Conservation (phyloP, 176 grass and related monocot species). For the Hsuehochloa calcarea region DNA sequence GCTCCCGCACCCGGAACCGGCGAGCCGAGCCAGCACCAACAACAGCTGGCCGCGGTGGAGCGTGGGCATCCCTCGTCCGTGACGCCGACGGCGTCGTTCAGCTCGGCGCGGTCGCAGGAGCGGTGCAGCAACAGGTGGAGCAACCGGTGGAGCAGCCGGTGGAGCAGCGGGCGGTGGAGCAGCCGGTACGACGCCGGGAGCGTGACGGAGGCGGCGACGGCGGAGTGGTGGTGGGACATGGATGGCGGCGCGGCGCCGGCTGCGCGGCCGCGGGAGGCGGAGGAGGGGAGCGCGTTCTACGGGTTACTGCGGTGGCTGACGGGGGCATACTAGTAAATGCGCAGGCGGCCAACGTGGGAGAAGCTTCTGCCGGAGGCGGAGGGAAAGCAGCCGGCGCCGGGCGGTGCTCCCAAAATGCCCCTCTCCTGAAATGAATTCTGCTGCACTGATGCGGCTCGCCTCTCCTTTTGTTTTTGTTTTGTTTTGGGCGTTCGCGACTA, state of each 20-base stretch:
- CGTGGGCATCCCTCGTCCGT: constrained; percentile 47
- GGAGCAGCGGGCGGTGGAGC: constrained; percentile 72
- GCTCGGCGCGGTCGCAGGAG: constrained; percentile 49
- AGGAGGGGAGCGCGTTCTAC: constrained; percentile 49
- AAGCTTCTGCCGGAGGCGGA: neutral
- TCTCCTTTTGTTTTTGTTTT: constrained; percentile 16
- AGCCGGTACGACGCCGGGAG: constrained; percentile 53
- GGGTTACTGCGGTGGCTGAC: constrained; percentile 67
- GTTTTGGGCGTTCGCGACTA: neutral
- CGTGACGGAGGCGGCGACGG: constrained; percentile 29
- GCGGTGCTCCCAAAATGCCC: constrained; percentile 4
- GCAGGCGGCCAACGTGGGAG: neutral
- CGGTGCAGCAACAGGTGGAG: constrained; percentile 71
- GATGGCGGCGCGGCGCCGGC: constrained; percentile 44
- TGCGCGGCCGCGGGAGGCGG: constrained; percentile 41
- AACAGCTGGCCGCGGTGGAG: constrained; percentile 29
- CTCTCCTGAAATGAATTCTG: constrained; percentile 2
- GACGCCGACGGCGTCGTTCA: constrained; percentile 61
- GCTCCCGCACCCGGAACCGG: neutral
- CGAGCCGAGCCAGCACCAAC: constrained; percentile 23
- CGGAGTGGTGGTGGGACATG: constrained; percentile 76
- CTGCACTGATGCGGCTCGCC: neutral
- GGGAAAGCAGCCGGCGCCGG: neutral
- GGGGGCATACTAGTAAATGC: constrained; percentile 51
- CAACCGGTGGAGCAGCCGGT: constrained; percentile 63